phyloP scores from a whole-genome alignment of 2,329 filamentous ascomycete species.

The Penicillium frequentans region DNA sequence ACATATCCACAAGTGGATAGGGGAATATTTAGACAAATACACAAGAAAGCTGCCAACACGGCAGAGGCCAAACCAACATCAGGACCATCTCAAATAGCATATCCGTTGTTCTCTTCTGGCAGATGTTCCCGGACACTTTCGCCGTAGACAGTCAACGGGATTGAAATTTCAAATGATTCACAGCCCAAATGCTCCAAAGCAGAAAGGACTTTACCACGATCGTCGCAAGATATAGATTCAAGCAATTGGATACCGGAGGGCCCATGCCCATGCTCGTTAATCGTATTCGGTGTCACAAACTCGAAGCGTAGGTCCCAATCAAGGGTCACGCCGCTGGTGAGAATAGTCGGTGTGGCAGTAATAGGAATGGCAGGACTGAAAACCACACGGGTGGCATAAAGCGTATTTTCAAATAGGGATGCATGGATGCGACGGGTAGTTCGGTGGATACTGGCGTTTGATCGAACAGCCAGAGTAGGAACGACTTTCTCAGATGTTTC shows the following conservation, averaged over 20 bases:
- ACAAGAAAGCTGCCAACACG: slow-evolving; percentile 6
- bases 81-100: slow-evolving; percentile 34
- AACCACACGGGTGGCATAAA: slow-evolving; percentile 75
- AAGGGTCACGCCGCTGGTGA: slow-evolving; percentile 82
- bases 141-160: slow-evolving; percentile 78
- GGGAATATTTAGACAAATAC: slow-evolving; percentile 18
- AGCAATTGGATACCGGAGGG: slow-evolving; percentile 57
- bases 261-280: slow-evolving; percentile 37
- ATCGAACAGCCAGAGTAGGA: slow-evolving; percentile 75
- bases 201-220: slow-evolving; percentile 73
- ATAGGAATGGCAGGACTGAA: slow-evolving; percentile 84
- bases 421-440: slow-evolving; percentile 82
- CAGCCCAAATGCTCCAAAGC: slow-evolving; percentile 76
- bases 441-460: slow-evolving; percentile 79
- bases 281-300: slow-evolving; percentile 74
- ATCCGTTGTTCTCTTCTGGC: slow-evolving; percentile 42
- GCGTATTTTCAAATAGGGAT: slow-evolving; percentile 74
- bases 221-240: slow-evolving; percentile 76
- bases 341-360: slow-evolving; percentile 82
- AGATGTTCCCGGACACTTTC: slow-evolving; percentile 49
- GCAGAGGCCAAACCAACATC: slow-evolving; percentile 4
- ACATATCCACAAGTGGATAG: slow-evolving; percentile 4
- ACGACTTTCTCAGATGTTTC: slow-evolving; percentile 87
- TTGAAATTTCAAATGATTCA: slow-evolving; percentile 87
- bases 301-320: slow-evolving; percentile 90